These are phyloP conservation scores for Saccharata proteae DNA, from an alignment of 2,329 filamentous ascomycete genomes.

Conservation along the genomic window DNA sequence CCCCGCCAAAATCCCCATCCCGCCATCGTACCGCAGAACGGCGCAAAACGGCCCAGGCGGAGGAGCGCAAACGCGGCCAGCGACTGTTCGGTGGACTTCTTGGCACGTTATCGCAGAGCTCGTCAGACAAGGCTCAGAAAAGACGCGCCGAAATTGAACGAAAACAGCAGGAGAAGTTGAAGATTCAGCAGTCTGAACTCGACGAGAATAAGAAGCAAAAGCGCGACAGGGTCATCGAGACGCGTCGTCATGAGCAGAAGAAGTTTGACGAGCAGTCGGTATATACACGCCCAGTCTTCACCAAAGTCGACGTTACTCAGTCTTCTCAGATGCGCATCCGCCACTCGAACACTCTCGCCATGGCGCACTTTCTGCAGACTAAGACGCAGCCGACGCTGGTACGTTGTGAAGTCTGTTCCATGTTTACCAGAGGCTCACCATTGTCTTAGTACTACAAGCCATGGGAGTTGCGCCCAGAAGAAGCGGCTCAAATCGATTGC, in stretches of 20 bases:
- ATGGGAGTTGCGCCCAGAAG: constrained; percentile 57
- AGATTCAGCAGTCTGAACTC: constrained; percentile 60
- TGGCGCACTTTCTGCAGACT: constrained; percentile 64
- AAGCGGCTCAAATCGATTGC: constrained; percentile 57
- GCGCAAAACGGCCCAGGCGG: constrained; percentile 40
- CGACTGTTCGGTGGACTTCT: constrained; percentile 76
- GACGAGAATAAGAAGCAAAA: constrained; percentile 55
- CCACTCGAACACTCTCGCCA: constrained; percentile 59
- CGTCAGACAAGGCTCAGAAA: constrained; percentile 44
- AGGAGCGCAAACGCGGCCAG: constrained; percentile 76
- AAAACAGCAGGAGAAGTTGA: constrained; percentile 64
- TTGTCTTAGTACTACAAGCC: constrained; percentile 65
- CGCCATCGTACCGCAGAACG: constrained; percentile 22
- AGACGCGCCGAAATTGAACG: constrained; percentile 70
- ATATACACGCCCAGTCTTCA: constrained; percentile 31
- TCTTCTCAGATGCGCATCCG: constrained; percentile 54
- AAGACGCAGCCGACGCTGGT: constrained; percentile 61
- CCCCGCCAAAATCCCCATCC: constrained; percentile 12
- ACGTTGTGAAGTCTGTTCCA: constrained; percentile 26
- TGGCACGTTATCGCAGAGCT: constrained; percentile 64
- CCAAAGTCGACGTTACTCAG: too few species aligned
- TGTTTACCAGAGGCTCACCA: constrained; percentile 8
- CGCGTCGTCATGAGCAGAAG: constrained; percentile 58
- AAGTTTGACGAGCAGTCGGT: constrained; percentile 67
- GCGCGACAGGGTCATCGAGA: constrained; percentile 47